Conservation (phyloP, 2,329 filamentous ascomycete genomes). For the Calonectria montana region DNA sequence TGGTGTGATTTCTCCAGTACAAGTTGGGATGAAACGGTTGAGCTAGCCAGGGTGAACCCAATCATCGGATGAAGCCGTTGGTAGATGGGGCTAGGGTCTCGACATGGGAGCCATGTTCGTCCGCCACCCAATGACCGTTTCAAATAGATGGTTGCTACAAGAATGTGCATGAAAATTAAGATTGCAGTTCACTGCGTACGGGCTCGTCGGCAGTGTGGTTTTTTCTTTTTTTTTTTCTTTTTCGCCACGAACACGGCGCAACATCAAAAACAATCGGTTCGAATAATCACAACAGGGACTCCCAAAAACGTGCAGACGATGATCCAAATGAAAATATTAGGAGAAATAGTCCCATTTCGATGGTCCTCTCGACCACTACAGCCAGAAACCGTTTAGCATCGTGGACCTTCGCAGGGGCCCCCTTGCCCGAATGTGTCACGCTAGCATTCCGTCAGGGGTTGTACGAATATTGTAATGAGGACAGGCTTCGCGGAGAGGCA, state of each 20-base stretch:
- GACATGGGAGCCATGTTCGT: not conserved
- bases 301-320: not conserved
- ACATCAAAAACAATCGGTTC: not conserved
- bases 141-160: not conserved
- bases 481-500: not conserved
- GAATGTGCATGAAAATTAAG: not conserved
- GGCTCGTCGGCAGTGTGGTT: not conserved
- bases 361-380: not conserved
- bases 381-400: not conserved
- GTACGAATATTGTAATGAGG: slow-evolving; percentile 10
- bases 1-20: not conserved
- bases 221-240: not conserved
- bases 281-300: not conserved
- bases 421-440: not conserved
- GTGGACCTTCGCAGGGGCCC: not conserved
- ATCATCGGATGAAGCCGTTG: slow-evolving; percentile 8
- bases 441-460: not conserved
- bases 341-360: not conserved
- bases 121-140: not conserved
- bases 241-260: not conserved
- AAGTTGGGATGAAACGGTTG: not conserved
- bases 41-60: not conserved
- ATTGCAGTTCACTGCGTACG: not conserved
- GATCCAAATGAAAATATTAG: not conserved
- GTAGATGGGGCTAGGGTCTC: not conserved